Evolutionary conservation across 139 green algal species (phyloP).

Genomic region (Tetraselmis striata): DNA sequence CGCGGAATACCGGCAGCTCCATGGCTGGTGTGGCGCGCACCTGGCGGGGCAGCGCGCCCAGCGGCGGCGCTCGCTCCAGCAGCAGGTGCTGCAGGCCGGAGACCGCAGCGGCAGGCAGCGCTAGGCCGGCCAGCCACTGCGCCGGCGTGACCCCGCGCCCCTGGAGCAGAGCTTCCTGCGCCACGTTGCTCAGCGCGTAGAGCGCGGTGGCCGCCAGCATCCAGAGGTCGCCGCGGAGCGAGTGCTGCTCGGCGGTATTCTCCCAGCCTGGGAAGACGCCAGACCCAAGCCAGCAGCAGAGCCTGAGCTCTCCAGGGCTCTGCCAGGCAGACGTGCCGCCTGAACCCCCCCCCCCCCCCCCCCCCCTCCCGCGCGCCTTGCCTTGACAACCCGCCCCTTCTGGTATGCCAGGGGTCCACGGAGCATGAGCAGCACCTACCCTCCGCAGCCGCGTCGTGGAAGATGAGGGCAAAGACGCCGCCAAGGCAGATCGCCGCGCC

Average conservation of each 20-base stretch:
- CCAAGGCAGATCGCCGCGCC: not conserved
- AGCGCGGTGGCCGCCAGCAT: not conserved
- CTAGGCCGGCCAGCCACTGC: not conserved
- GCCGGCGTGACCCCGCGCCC: not conserved
- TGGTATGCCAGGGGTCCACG: no score
- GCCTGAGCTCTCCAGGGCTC: no score
- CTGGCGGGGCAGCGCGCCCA: no score
- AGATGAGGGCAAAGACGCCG: not conserved
- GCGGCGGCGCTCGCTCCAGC: no score
- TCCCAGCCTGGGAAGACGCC: not conserved
- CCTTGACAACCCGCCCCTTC: no score
- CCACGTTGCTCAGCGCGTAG: not conserved
- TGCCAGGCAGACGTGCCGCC: no score
- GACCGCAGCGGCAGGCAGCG: not conserved
- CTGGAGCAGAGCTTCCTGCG: not conserved
- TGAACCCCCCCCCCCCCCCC: no score
- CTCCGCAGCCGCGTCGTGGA: not conserved
- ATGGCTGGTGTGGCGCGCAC: no score
- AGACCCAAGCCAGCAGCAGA: no score
- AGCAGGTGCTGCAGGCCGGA: not conserved
- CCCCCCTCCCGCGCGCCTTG: no score
- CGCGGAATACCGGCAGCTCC: no score
- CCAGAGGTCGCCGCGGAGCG: not conserved
- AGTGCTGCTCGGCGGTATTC: not conserved
- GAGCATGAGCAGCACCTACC: no score